Evolutionary conservation across 1,284 basidiomycete genomes (phyloP).

Genomic region (Sutorius eximius): DNA sequence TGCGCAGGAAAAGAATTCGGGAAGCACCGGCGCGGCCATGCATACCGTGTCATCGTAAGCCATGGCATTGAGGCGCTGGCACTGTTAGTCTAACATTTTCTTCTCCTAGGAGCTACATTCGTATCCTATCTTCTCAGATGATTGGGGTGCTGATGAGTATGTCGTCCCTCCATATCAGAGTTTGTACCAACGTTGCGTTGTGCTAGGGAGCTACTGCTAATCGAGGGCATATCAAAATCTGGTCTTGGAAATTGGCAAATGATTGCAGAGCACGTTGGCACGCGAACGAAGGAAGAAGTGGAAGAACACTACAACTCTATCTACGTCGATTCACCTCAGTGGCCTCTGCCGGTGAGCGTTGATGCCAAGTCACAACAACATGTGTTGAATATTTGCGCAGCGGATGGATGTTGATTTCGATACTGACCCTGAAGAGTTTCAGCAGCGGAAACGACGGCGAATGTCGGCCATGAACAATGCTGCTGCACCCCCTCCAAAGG

Average conservation of each 20-base stretch:
- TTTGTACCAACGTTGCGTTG: not conserved
- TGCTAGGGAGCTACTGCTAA: conserved; percentile 80
- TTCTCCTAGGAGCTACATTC: conserved; percentile 83
- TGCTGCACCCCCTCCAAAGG: conserved; percentile 58
- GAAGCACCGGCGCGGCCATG: conserved; percentile 85
- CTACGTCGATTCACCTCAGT: conserved; percentile 77
- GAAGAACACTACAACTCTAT: conserved; percentile 86
- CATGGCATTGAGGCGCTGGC: conserved; percentile 5
- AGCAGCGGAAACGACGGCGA: conserved; percentile 81
- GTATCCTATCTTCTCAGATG: conserved; percentile 91
- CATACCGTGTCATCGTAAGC: conserved; percentile 89
- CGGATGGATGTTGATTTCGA: conserved; percentile 70
- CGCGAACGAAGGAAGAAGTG: conserved; percentile 92
- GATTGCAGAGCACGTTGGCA: conserved; percentile 94
- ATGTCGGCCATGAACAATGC: conserved; percentile 67
- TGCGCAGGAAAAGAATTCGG: conserved; percentile 89
- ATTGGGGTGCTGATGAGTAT: conserved; percentile 98
- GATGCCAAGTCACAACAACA: not conserved
- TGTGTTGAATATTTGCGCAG: conserved; percentile 13
- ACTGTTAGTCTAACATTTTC: conserved; percentile 1
- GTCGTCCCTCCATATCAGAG: conserved; percentile 26
- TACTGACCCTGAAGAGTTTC: conserved; percentile 80
- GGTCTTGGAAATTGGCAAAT: conserved; percentile 98
- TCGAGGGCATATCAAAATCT: conserved; percentile 88
- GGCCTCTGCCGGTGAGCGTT: conserved; percentile 73